phyloP scores from a whole-genome alignment of 2,329 filamentous ascomycete species.

The Nannizzia gypsea region DNA sequence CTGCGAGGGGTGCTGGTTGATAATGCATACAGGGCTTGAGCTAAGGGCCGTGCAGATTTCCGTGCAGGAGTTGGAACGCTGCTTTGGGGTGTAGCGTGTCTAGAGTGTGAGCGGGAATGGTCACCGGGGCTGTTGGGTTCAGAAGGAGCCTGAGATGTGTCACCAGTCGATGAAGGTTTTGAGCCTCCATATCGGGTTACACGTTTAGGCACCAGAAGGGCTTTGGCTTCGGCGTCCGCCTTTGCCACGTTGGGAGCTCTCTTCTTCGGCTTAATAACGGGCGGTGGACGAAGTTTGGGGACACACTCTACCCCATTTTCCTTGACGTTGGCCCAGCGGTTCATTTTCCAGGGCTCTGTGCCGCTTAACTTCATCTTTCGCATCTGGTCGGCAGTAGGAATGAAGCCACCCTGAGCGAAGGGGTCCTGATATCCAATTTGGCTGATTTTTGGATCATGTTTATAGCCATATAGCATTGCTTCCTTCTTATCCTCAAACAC shows the following conservation, averaged over 20 bases:
- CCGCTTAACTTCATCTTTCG: constrained; percentile 30
- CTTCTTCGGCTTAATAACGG: constrained; percentile 22
- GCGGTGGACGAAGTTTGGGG: constrained; percentile 23
- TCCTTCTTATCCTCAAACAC: constrained; percentile 50
- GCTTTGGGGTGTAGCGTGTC: constrained; percentile 9
- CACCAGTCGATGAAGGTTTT: constrained; percentile 10
- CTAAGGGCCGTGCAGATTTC: constrained; percentile 15
- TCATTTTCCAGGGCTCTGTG: constrained; percentile 29
- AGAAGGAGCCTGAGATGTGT: constrained; percentile 11
- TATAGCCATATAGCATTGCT: constrained; percentile 49
- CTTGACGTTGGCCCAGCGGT: constrained; percentile 30
- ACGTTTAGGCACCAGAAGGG: constrained; percentile 4
- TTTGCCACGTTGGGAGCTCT: constrained; percentile 8
- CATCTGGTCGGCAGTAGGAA: constrained; percentile 32
- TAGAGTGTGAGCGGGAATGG: constrained; percentile 10
- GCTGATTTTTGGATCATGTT: constrained; percentile 40
- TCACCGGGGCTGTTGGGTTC: constrained; percentile 9
- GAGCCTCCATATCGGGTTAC: constrained; percentile 12
- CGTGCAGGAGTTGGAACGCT: constrained; percentile 19
- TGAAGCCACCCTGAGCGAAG: constrained; percentile 41
- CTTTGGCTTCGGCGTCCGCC: constrained; percentile 1
- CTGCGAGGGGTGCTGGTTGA: constrained; percentile 4
- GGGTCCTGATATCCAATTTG: constrained; percentile 44
- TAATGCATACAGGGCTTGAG: constrained; percentile 7
- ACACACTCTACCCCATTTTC: constrained; percentile 28